A percentile compares a stretch with the other conserved stretches of the same genome.
Evolutionary conservation across 2,329 filamentous ascomycete species (phyloP).

Genomic region (Aspergillus texensis): DNA sequence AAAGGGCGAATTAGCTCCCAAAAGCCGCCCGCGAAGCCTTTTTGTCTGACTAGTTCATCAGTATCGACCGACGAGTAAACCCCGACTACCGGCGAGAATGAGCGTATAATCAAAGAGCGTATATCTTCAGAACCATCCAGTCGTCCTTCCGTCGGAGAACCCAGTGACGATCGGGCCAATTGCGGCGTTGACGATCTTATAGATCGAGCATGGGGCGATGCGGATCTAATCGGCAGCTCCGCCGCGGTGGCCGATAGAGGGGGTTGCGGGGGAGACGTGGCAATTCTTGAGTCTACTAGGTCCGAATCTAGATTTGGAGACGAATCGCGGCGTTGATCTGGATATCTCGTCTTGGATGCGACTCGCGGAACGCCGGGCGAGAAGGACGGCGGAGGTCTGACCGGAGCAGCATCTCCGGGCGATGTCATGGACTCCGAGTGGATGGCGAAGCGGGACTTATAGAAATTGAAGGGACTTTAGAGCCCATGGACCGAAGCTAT

Average conservation of each 20-base stretch:
- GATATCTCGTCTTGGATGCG: constrained; percentile 62
- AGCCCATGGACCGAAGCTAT: constrained; percentile 32
- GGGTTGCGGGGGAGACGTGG: constrained; percentile 56
- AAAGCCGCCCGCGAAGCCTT: constrained; percentile 81
- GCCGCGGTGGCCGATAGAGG: constrained; percentile 62
- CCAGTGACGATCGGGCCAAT: constrained; percentile 50
- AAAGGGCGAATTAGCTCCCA: constrained; percentile 87
- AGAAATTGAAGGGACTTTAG: constrained; percentile 24
- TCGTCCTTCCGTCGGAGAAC: constrained; percentile 55
- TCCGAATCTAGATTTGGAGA: constrained; percentile 46
- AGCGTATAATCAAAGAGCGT: constrained; percentile 71
- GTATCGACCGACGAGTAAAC: constrained; percentile 87
- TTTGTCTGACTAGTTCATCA: constrained; percentile 75
- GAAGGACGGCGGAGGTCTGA: constrained; percentile 70
- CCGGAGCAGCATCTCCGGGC: constrained; percentile 64
- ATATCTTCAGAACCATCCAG: constrained; percentile 58
- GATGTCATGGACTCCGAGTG: constrained; percentile 65
- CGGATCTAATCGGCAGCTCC: constrained; percentile 68
- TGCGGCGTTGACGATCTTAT: constrained; percentile 58
- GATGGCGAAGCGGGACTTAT: constrained; percentile 24
- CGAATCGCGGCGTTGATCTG: constrained; percentile 54
- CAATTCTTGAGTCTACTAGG: constrained; percentile 57
- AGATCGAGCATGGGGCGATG: constrained; percentile 65
- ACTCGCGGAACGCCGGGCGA: constrained; percentile 65
- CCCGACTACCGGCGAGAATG: constrained; percentile 87